Percentiles rank a stretch among this genome's conserved stretches.
Evolutionary conservation across 116 monocot genomes (phyloP).

Genomic region (Dioscorea cayenensis): DNA sequence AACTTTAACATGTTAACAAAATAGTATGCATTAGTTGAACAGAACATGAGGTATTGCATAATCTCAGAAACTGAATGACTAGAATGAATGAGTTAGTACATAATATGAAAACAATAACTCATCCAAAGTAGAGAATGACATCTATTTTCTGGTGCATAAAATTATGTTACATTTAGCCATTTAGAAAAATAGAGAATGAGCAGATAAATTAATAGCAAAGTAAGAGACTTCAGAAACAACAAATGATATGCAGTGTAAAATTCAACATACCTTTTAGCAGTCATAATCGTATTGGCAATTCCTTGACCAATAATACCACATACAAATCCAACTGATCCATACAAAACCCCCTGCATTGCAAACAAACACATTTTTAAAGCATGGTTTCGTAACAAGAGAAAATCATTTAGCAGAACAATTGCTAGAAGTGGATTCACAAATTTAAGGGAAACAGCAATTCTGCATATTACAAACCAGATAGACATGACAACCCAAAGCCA

Average conservation of each 20-base stretch:
- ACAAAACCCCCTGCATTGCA: slow-evolving; percentile 61
- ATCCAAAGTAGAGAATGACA: neutral
- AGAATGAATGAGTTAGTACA: neutral
- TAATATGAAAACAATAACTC: neutral
- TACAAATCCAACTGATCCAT: slow-evolving; percentile 78
- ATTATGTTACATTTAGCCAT: too few species aligned
- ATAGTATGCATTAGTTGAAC: neutral
- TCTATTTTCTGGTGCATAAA: neutral
- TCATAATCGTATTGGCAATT: slow-evolving; percentile 95
- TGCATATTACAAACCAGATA: neutral
- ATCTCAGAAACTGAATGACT: neutral
- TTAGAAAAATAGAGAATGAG: neutral
- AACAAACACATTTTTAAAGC: neutral
- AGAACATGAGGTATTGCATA: neutral
- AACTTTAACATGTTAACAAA: neutral
- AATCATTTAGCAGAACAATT: neutral
- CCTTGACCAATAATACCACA: slow-evolving; percentile 93
- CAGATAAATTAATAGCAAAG: neutral
- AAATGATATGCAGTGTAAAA: neutral
- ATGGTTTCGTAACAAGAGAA: neutral
- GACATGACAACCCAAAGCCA: neutral
- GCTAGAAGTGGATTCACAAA: neutral
- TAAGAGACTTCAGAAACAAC: neutral
- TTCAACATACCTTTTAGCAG: slow-evolving; percentile 61
- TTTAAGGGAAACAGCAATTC: neutral